Evolutionary conservation across 257 asterid species (phyloP), one percentile per base, ranked within the genome.

Genomic region (Salvia rosmarinus): DNA sequence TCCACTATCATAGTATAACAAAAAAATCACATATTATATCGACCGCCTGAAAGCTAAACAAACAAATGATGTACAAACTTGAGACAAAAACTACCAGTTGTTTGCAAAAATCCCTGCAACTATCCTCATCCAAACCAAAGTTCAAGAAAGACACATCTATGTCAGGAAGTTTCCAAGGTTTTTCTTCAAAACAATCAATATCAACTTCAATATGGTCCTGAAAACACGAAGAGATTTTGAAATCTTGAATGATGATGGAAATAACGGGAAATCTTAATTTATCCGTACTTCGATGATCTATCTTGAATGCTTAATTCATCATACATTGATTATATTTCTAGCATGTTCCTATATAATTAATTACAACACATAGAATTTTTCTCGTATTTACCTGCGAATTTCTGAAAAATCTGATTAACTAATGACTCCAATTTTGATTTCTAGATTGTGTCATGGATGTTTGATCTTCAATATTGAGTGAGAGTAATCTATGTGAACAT

Each of bases 121-220:
- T 85, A 39, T 89, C 99, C 84, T 94, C 99, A 23, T 80, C 88
- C 81, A 94, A 73, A 43, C 88, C 90, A 34, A 94, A 94, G 92
- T 94, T 94, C 84, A 94, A 94, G 74, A 88, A 94, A 13, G 97
- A 85, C 7, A 83, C 32, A 54, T 94, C 96, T 68, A 91, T 83
- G 44, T 88, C 93, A 1, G 88, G 90, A 69, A 89, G 87, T 79
- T 75, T 89, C 99, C 99, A 94, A 59, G 96, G 95, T 79, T 88
- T 94, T 79, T 88, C 99, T 80, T 94, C 97, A 76, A 94, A 91
- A 77, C 89, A 68, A 77, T 94, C 96, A 70, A 91, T 94, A 78
- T 94, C 96, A 86, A 91, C 96, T 80, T 94, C 99, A 80, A 94
- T 80, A 94, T 85, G 70, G 99, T 91, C 97, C 99, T 94, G 87